Conservation (phyloP, 2,329 filamentous ascomycete genomes). For the Fusarium coicis region DNA sequence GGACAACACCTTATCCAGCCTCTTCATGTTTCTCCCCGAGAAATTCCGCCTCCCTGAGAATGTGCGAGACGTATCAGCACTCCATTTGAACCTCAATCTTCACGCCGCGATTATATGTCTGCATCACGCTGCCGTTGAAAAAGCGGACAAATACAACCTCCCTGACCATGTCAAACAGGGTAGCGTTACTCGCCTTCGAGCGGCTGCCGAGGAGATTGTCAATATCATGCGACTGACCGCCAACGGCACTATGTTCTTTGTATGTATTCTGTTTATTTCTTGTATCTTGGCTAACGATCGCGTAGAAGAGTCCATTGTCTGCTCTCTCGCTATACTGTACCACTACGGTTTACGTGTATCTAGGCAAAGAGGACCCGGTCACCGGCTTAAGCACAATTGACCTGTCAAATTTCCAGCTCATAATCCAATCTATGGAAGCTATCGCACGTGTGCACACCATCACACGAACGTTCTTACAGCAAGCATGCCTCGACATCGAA, state of each 20-base stretch:
- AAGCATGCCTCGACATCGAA: slow-evolving; percentile 85
- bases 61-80: slow-evolving; percentile 74
- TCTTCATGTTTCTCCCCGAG: slow-evolving; percentile 81
- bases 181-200: slow-evolving; percentile 78
- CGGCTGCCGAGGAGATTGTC: slow-evolving; percentile 85
- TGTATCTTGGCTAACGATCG: background rate
- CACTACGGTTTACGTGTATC: slow-evolving; percentile 83
- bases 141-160: slow-evolving; percentile 77
- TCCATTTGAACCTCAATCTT: slow-evolving; percentile 88
- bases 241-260: slow-evolving; percentile 73
- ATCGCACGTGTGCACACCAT: slow-evolving; percentile 79
- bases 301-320: slow-evolving; percentile 50
- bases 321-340: slow-evolving; percentile 89
- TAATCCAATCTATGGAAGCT: slow-evolving; percentile 81
- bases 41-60: slow-evolving; percentile 77
- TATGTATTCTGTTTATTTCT: slow-evolving; percentile 56
- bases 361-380: slow-evolving; percentile 73
- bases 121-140: slow-evolving; percentile 88
- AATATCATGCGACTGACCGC: slow-evolving; percentile 84
- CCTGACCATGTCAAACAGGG: slow-evolving; percentile 72
- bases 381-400: slow-evolving; percentile 64
- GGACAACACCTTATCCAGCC: slow-evolving; percentile 82
- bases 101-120: slow-evolving; percentile 90
- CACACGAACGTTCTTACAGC: slow-evolving; percentile 85
- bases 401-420: slow-evolving; percentile 72